phyloP scores from a whole-genome alignment of 164 flowering plant genomes.

The Santalum album region DNA sequence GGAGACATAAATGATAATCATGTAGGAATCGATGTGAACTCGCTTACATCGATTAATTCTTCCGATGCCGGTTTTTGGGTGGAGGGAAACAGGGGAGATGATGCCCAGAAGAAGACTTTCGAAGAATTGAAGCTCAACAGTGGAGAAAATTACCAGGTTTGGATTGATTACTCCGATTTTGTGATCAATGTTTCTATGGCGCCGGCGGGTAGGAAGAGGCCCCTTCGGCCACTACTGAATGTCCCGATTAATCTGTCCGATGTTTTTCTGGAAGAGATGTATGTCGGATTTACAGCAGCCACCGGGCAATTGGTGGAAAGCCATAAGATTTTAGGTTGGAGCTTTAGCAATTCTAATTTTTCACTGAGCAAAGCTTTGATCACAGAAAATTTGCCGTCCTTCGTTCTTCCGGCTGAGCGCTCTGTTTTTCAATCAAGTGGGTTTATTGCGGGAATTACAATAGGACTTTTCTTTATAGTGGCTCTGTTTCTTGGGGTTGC shows the following conservation, averaged over 20 bases:
- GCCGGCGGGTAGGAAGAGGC: constrained; percentile 34
- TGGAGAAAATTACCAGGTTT: constrained; percentile 63
- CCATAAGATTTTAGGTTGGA: constrained; percentile 56
- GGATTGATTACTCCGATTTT: constrained; percentile 47
- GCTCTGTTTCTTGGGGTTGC: constrained; percentile 6
- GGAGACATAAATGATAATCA: constrained; percentile 42
- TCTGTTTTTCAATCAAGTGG: constrained; percentile 22
- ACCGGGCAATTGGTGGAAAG: constrained; percentile 40
- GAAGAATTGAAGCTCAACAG: constrained; percentile 28
- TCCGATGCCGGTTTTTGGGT: constrained; percentile 43
- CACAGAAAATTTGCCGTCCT: constrained; percentile 40
- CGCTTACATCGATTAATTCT: constrained; percentile 29
- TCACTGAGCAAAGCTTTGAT: constrained; percentile 28
- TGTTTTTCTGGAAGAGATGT: constrained; percentile 57
- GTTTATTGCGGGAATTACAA: constrained; percentile 33
- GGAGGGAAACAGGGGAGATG: background rate
- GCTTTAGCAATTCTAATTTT: constrained; percentile 46
- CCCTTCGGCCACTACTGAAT: constrained; percentile 27
- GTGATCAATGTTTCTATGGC: constrained; percentile 47
- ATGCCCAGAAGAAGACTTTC: constrained; percentile 16
- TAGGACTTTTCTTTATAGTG: constrained; percentile 19
- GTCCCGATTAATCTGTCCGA: constrained; percentile 31
- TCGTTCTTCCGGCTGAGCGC: constrained; percentile 24
- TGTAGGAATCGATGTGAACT: constrained; percentile 51
- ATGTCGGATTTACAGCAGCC: constrained; percentile 50